Percentiles rank a stretch among this genome's conserved stretches.
Conservation (phyloP, 352 stramenopile genomes). For the Globisporangium paroecandrum region DNA sequence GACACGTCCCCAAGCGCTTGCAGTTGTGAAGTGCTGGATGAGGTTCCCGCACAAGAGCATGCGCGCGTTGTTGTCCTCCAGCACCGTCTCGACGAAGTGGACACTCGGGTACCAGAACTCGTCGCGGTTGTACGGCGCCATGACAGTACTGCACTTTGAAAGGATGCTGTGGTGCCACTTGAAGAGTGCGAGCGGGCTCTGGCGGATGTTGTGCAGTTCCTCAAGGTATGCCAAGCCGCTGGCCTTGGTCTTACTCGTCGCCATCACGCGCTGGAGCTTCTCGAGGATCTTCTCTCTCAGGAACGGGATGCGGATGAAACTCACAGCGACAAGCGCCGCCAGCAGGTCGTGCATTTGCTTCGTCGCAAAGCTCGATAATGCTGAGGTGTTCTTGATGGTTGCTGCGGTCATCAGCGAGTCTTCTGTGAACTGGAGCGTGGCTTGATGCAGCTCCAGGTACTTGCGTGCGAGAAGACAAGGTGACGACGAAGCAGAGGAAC, state of each 20-base stretch:
- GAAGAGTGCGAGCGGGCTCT: slow-evolving; percentile 44
- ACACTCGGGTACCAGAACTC: slow-evolving; percentile 37
- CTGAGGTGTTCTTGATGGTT: slow-evolving; percentile 11
- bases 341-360: slow-evolving; percentile 31
- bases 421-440: slow-evolving; percentile 52
- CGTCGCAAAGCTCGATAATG: neutral
- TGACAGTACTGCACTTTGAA: slow-evolving; percentile 44
- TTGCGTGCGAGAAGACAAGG: slow-evolving; percentile 50
- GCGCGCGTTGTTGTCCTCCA: slow-evolving; percentile 32
- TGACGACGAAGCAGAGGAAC: slow-evolving; percentile 22
- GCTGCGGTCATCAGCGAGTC: slow-evolving; percentile 22
- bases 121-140: slow-evolving; percentile 41
- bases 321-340: slow-evolving; percentile 35
- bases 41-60: slow-evolving; percentile 51
- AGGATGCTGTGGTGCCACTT: slow-evolving; percentile 50
- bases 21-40: slow-evolving; percentile 48
- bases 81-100: slow-evolving; percentile 31
- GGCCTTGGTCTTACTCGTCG: slow-evolving; percentile 5
- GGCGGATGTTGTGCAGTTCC: slow-evolving; percentile 19
- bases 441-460: slow-evolving; percentile 61
- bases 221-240: neutral
- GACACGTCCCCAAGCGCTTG: slow-evolving; percentile 37
- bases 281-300: slow-evolving; percentile 51
- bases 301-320: slow-evolving; percentile 54
- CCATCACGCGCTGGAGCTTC: slow-evolving; percentile 33